Evolutionary conservation across 1,284 basidiomycete genomes (phyloP), one percentile per base, ranked within the genome.

Genomic region (Fomitopsis palustris): DNA sequence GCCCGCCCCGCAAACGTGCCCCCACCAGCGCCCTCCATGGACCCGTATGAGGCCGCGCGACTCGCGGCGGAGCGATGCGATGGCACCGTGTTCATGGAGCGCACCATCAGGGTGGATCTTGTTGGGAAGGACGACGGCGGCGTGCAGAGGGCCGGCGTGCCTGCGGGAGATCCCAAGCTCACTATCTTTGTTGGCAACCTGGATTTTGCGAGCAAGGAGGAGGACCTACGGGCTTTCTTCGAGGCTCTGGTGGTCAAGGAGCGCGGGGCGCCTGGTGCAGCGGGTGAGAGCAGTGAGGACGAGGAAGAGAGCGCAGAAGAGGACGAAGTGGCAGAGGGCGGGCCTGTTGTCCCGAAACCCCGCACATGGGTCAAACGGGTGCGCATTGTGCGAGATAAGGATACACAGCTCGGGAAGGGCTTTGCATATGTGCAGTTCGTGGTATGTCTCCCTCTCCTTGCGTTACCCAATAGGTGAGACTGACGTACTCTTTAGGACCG

Each of bases 401-500:
- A 94, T 58, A 97, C 95, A 0, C 95, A 96, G 66, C 83, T 98
- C 37, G 96, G 96, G n/a, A 98, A 98, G 76, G 96, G 96, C 1
- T 96, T 99, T 70, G 96, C 90, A 10, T 98, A 98, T 72, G 88
- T 98, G 9, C 88, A 94, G 66, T 95, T 98, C 65, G 72, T 79
- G 56, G 95, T 94, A 72, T 68, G 88, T 83, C 16, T 49, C 42
- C 27, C 27, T 59, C 39, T 16, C 21, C 7, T 17, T 29, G 55
- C 43, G n/a, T 33, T 31, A 35, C 33, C 12, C 60, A 54, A 55
- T 31, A 27, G 25, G 29, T 51, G 53, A n/a, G 21, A 27, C 21
- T 29, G 65, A 61, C 61, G 16, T 8, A 29, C 39, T 31, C 3
- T 3, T 39, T 42, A 96, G 94, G 92, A 96, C 68, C 86, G 87